Conservation (phyloP, 139 green algal species). For the Astrephomene gubernaculifera region DNA sequence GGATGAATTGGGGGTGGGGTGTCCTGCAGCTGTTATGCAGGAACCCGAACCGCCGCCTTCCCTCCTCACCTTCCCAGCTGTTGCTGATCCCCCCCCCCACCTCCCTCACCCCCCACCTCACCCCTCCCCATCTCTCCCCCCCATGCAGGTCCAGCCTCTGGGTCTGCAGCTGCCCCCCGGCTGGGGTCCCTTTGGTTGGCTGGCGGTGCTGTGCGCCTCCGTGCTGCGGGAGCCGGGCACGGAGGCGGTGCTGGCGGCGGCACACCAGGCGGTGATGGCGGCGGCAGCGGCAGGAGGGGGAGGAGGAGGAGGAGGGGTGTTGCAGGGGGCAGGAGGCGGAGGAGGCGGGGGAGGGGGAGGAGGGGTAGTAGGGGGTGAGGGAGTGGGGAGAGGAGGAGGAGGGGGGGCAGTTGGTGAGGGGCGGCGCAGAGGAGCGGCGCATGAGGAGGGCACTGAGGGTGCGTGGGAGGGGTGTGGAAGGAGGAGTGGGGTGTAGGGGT, state of each 20-base stretch:
- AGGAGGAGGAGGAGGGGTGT: not conserved
- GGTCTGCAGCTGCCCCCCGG: conserved; percentile 57
- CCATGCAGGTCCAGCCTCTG: not conserved
- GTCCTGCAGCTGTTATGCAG: not conserved
- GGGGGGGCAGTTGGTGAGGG: too few species aligned
- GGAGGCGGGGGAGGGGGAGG: not conserved
- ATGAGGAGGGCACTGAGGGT: too few species aligned
- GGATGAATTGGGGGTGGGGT: not conserved
- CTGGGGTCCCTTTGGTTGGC: conserved; percentile 64
- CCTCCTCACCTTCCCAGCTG: too few species aligned
- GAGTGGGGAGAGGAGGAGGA: not conserved
- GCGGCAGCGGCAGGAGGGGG: not conserved
- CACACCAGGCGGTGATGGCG: conserved; percentile 13
- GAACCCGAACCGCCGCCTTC: too few species aligned
- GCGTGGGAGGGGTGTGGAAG: too few species aligned
- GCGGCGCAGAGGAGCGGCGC: too few species aligned
- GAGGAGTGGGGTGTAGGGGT: too few species aligned
- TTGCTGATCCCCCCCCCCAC: too few species aligned
- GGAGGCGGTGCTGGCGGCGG: conserved; percentile 51
- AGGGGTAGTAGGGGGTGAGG: not conserved
- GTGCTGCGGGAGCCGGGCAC: conserved; percentile 44
- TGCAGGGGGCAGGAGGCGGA: not conserved
- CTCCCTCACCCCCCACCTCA: not conserved
- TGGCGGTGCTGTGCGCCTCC: conserved; percentile 63
- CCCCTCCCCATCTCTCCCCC: not conserved